Percentiles rank a stretch among this genome's conserved stretches.
Conservation (phyloP, 331 rosid species). For the Rosa hybrid region DNA sequence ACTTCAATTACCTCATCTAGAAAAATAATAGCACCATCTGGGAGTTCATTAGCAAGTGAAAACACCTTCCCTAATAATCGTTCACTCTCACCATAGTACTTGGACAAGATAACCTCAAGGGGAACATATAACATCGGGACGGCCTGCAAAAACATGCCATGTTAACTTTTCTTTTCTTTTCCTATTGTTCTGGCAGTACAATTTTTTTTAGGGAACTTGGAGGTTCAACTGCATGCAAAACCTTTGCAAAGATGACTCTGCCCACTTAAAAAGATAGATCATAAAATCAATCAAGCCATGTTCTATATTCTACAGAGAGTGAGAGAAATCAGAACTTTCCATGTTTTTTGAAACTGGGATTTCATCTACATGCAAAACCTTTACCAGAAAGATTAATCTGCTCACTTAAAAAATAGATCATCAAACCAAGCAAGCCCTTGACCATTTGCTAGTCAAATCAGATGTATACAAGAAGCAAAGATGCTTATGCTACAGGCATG, state of each 20-base stretch:
- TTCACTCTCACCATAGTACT: slow-evolving; percentile 92
- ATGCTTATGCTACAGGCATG: neutral
- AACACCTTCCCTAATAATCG: slow-evolving; percentile 76
- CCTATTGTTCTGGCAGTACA: neutral
- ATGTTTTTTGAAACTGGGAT: neutral
- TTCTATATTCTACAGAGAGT: neutral
- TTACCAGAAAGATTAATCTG: neutral
- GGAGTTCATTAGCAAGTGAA: slow-evolving; percentile 73
- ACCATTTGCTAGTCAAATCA: neutral
- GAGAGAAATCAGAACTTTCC: neutral
- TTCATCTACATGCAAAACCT: neutral
- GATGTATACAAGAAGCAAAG: neutral
- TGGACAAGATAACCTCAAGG: slow-evolving; percentile 82
- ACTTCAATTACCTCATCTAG: slow-evolving; percentile 70
- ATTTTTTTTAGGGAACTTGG: neutral
- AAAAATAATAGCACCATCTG: slow-evolving; percentile 82
- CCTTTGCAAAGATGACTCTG: neutral
- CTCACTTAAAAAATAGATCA: neutral
- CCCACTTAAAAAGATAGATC: neutral
- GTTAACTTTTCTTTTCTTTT: neutral
- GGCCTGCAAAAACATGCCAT: slow-evolving; percentile 56
- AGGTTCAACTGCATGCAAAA: neutral
- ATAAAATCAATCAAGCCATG: neutral
- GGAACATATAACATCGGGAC: slow-evolving; percentile 84
- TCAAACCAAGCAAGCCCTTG: neutral